Evolutionary conservation across 2,329 filamentous ascomycete species (phyloP).

Genomic region (Phaeophleospora eucalypticola): DNA sequence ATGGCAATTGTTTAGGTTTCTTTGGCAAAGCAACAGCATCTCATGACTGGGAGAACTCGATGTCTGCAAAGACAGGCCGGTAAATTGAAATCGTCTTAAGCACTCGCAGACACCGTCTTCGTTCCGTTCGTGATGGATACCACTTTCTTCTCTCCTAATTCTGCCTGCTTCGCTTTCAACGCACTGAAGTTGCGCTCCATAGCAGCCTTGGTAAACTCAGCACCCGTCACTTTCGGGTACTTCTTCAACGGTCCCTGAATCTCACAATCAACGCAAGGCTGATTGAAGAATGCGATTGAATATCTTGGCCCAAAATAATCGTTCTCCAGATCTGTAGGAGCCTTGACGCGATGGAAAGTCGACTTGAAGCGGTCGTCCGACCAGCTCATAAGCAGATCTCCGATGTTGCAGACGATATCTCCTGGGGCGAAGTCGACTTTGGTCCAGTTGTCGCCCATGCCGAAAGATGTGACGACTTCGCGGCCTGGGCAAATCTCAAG

Average conservation of each 20-base stretch:
- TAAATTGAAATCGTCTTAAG: too few relatives aligned
- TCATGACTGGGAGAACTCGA: too few relatives aligned
- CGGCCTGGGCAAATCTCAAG: constrained; percentile 63
- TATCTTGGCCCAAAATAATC: constrained; percentile 58
- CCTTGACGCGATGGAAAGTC: constrained; percentile 62
- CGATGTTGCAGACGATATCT: constrained; percentile 62
- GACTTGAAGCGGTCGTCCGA: constrained; percentile 65
- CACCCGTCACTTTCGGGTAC: constrained; percentile 58
- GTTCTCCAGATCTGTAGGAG: constrained; percentile 48
- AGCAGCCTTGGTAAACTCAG: constrained; percentile 56
- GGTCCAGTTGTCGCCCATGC: constrained; percentile 59
- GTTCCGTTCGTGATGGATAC: not conserved
- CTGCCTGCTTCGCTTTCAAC: constrained; percentile 47
- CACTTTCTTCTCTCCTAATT: not conserved
- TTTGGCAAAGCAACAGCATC: too few relatives aligned
- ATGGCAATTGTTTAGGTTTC: too few relatives aligned
- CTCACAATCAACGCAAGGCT: constrained; percentile 54
- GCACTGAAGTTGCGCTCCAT: constrained; percentile 55
- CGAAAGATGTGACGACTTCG: constrained; percentile 57
- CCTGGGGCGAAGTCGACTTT: constrained; percentile 54
- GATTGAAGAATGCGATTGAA: constrained; percentile 64
- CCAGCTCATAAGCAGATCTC: constrained; percentile 64
- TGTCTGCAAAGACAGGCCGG: too few relatives aligned
- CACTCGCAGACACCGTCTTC: not conserved
- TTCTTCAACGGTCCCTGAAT: constrained; percentile 61